A percentile compares a stretch with the other conserved stretches of the same genome.
These are phyloP conservation scores for Mesostigma viride DNA, from an alignment of 139 green algal genomes.

Conservation along the genomic window DNA sequence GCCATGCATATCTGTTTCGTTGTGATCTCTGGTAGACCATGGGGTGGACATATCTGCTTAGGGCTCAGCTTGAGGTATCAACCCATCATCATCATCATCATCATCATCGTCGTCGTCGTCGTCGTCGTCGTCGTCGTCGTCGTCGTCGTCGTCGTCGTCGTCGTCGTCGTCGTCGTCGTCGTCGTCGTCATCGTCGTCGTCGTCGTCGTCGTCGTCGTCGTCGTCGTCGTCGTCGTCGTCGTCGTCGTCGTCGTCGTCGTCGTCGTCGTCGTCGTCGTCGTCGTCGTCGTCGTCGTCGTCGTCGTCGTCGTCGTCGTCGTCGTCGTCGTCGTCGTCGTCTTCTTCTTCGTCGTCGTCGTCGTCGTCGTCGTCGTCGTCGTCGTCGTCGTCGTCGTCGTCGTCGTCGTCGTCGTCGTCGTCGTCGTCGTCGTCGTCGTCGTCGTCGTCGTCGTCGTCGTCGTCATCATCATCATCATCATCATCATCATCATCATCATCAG, in stretches of 20 bases:
- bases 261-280: neutral
- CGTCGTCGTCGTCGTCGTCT: neutral
- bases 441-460: neutral
- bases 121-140: neutral
- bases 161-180: neutral
- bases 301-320: neutral
- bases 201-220: neutral
- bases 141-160: neutral
- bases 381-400: neutral
- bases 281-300: neutral
- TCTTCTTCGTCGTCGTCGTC: neutral
- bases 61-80: no score
- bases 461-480: constrained; percentile 4
- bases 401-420: neutral
- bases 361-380: neutral
- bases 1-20: no score
- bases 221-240: neutral
- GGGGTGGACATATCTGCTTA: no score
- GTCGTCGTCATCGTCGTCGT: neutral
- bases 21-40: no score
- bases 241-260: neutral
- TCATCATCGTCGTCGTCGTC: neutral
- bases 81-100: constrained; percentile 2
- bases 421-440: neutral
- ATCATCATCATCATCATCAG: no score